Evolutionary conservation across 768 basidiomycete species (phyloP).

Genomic region (Lactarius trivialis): DNA sequence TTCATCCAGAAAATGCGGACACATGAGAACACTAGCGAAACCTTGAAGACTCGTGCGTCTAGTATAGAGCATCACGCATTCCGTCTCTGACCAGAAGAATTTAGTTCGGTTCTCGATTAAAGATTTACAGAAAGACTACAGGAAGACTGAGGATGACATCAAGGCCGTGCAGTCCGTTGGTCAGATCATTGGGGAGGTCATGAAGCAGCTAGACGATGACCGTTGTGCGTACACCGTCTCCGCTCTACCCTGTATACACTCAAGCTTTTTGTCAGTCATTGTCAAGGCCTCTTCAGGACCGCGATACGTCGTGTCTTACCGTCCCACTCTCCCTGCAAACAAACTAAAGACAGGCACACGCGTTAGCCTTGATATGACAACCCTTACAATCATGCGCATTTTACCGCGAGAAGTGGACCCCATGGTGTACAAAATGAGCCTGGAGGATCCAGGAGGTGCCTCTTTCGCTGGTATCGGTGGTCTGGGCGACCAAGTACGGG

Average conservation of each 20-base stretch:
- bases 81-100: not conserved
- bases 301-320: slow-evolving; percentile 96
- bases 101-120: slow-evolving; percentile 88
- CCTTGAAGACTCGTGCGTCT: slow-evolving; percentile 79
- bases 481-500: slow-evolving; percentile 90
- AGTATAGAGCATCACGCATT: not conserved
- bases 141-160: slow-evolving; percentile 97
- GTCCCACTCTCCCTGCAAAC: slow-evolving; percentile 82
- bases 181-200: slow-evolving; percentile 97
- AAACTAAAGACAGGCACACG: slow-evolving; percentile 93
- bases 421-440: slow-evolving; percentile 97
- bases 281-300: slow-evolving; percentile 98
- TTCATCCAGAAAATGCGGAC: slow-evolving; percentile 85
- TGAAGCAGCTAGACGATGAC: slow-evolving; percentile 98
- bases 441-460: slow-evolving; percentile 94
- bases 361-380: slow-evolving; percentile 99
- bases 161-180: slow-evolving; percentile 98
- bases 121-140: slow-evolving; percentile 81
- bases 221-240: slow-evolving; percentile 58
- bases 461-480: slow-evolving; percentile 97
- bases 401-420: slow-evolving; percentile 97
- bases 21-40: slow-evolving; percentile 82
- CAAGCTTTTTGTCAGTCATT: slow-evolving; percentile 56
- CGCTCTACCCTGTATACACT: not conserved
- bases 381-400: slow-evolving; percentile 97